A percentile compares a stretch with the other conserved stretches of the same genome.
These are phyloP conservation scores for Tetrapyrgos nigripes DNA, from an alignment of 1,284 basidiomycete species.

Conservation along the genomic window DNA sequence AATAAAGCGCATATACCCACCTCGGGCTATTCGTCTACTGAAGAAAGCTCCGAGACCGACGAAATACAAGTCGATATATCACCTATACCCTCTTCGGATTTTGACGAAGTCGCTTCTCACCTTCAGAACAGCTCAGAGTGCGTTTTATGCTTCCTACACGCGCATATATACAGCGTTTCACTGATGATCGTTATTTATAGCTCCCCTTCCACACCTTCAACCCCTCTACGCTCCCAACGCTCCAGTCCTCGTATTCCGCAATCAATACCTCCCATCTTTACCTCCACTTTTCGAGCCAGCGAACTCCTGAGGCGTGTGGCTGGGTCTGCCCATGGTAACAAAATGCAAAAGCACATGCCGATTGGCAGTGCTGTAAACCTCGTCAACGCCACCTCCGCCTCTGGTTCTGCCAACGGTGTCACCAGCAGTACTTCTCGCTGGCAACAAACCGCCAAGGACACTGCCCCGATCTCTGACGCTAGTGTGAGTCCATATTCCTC, in stretches of 20 bases:
- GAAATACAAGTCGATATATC: background rate
- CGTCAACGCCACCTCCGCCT: no score
- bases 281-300: slow-evolving; percentile 55
- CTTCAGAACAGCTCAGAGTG: background rate
- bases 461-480: no score
- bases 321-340: no score
- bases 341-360: no score
- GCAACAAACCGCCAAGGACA: no score
- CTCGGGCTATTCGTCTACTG: background rate
- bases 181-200: background rate
- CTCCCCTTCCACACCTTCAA: background rate
- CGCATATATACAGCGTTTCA: no score
- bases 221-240: background rate
- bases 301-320: slow-evolving; percentile 41
- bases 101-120: background rate
- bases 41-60: slow-evolving; percentile 1
- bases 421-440: no score
- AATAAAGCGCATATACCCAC: background rate
- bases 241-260: background rate
- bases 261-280: slow-evolving; percentile 45
- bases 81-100: background rate
- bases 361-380: no score
- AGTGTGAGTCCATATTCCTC: no score
- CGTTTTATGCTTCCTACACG: no score
- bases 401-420: no score